A percentile compares a stretch with the other conserved stretches of the same genome.
phyloP scores from a whole-genome alignment of 2,329 filamentous ascomycete genomes.

The Fusarium equiseti region DNA sequence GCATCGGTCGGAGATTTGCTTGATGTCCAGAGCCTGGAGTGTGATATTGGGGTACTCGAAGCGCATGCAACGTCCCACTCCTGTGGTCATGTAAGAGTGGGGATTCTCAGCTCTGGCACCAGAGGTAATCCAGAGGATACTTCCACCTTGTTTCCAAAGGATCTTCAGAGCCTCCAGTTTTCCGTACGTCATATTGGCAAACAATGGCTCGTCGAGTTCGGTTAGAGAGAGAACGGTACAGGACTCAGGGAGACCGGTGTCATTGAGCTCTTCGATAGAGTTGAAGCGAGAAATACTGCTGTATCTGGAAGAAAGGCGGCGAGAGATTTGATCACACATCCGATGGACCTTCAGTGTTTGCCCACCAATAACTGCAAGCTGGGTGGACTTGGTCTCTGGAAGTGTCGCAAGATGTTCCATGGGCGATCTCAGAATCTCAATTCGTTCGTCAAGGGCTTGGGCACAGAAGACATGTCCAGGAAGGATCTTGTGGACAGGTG shows the following conservation, averaged over 20 bases:
- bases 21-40: too few relatives aligned
- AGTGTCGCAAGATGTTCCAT: background rate
- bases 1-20: too few relatives aligned
- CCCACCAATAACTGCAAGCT: too few relatives aligned
- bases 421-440: background rate
- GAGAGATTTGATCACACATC: too few relatives aligned
- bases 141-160: background rate
- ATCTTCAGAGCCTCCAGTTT: background rate
- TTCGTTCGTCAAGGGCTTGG: background rate
- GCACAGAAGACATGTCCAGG: background rate
- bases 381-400: too few relatives aligned
- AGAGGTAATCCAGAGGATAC: constrained; percentile 5
- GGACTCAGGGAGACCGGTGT: too few relatives aligned
- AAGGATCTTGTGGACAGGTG: background rate
- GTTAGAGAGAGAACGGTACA: background rate
- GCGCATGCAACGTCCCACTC: background rate
- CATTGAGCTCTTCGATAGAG: too few relatives aligned
- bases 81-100: background rate
- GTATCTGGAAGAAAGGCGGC: too few relatives aligned
- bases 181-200: rapidly evolving
- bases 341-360: too few relatives aligned
- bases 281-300: too few relatives aligned
- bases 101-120: background rate
- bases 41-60: too few relatives aligned
- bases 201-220: background rate